Evolutionary conservation across 768 basidiomycete species (phyloP), one percentile per base, ranked within the genome.

Genomic region (Thelephora aurantiotincta): DNA sequence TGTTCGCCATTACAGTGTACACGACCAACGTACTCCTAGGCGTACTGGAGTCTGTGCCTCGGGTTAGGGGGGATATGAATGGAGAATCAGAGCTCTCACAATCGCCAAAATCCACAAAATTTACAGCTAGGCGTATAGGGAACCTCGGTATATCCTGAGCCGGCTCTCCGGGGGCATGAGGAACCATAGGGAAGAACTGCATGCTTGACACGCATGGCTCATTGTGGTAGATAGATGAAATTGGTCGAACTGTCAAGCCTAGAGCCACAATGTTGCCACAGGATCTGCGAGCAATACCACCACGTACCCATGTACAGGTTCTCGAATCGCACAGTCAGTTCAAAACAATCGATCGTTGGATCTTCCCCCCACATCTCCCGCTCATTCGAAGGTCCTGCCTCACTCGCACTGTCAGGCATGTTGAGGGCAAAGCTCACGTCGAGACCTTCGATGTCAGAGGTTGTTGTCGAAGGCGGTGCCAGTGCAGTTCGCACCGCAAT

Each of bases 301-400:
- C 14, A 50, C 71, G 51, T 63, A 79, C 77, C 62, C 50, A 74
- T 67, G 5, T 52, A 47, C 33, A 50, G 33, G 33, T 70, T 68
- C 48, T 77, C 72, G 46, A 72, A 73, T 33, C 64, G 60, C 13
- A 83, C 56, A 23, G 68, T 68, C 9, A 82, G 68, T 60, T 82
- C 77, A 46, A 67, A 75, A n/a, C 85, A 51, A 33, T 80, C 74
- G 50, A 86, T 73, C 2, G 59, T 67, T 6, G 65, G 62, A 46
- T 82, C 79, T 57, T 82, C 80, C 4, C 76, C 73, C 62, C 73
- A 74, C 38, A 65, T 61, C 43, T 80, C 78, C 72, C 73, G 70
- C 36, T 70, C 64, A 3, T 60, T 46, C 9, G 58, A 63, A n/a
- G 59, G 45, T 42, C 9, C 54, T 49, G 34, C 58, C 60, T 6